Percentiles rank a stretch among this genome's conserved stretches.
phyloP scores from a whole-genome alignment of 2,329 filamentous ascomycete genomes.

The Phoma herbarum region DNA sequence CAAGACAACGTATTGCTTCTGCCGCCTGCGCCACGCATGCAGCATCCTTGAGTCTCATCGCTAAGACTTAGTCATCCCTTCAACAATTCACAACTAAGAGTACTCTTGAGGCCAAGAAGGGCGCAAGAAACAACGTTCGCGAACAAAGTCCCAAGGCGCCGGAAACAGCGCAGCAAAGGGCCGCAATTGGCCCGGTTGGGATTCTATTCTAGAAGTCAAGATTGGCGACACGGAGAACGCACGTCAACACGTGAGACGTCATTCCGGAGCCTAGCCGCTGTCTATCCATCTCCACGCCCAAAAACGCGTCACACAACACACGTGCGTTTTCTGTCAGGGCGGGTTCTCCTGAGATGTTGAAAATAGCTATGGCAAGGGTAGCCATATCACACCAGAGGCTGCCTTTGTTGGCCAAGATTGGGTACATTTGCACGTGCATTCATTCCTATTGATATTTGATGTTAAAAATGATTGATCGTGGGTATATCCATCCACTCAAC shows the following conservation, averaged over 20 bases:
- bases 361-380: background rate
- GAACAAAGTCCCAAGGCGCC: conserved; percentile 3
- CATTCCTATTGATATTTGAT: conserved; percentile 5
- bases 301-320: background rate
- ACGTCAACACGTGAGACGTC: conserved; percentile 20
- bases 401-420: conserved; percentile 3
- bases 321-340: background rate
- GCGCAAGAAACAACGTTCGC: background rate
- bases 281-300: background rate
- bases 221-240: conserved; percentile 8
- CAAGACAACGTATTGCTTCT: conserved; percentile 7
- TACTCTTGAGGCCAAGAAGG: background rate
- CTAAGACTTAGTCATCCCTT: conserved; percentile 11
- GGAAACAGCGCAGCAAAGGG: conserved; percentile 11
- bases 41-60: background rate
- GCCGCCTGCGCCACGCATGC: conserved; percentile 9
- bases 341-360: conserved; percentile 2
- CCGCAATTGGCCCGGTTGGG: conserved; percentile 16
- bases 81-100: background rate
- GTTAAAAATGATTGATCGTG: conserved; percentile 5
- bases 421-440: background rate
- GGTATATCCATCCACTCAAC: conserved; percentile 15
- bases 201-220: background rate
- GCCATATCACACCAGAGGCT: background rate
- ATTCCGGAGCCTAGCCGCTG: conserved; percentile 3